Percentiles rank a stretch among this genome's conserved stretches.
Conservation (phyloP, 179 eudicot species). For the Silene vulgaris region DNA sequence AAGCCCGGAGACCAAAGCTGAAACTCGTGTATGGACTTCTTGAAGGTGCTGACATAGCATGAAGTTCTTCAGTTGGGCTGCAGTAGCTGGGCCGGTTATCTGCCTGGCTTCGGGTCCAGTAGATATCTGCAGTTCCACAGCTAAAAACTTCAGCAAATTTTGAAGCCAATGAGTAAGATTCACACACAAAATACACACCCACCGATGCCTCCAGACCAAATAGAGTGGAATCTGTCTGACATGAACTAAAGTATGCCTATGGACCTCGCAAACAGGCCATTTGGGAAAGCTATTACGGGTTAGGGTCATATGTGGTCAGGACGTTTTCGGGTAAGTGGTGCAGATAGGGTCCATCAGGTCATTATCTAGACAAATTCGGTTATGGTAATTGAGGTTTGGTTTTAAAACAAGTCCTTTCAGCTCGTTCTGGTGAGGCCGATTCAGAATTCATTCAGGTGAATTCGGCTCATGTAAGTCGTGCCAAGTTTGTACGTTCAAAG, state of each 20-base stretch:
- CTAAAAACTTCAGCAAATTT: not conserved
- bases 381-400: too few relatives aligned
- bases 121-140: constrained; percentile 56
- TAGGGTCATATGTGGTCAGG: too few relatives aligned
- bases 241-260: not conserved
- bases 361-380: too few relatives aligned
- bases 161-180: not conserved
- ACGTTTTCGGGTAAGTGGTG: too few relatives aligned
- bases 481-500: not conserved
- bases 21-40: constrained; percentile 67
- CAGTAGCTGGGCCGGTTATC: constrained; percentile 73
- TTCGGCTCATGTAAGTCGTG: too few relatives aligned
- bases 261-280: too few relatives aligned
- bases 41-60: constrained; percentile 79
- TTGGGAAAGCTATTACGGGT: too few relatives aligned
- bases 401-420: too few relatives aligned
- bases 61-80: constrained; percentile 78
- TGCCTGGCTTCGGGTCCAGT: constrained; percentile 96
- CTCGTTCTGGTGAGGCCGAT: too few relatives aligned
- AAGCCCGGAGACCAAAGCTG: constrained; percentile 43
- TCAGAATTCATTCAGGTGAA: too few relatives aligned
- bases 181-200: not conserved
- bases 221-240: not conserved
- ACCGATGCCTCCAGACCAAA: not conserved
- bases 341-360: too few relatives aligned